Evolutionary conservation across 768 basidiomycete species (phyloP).

Genomic region (Suillus spraguei): DNA sequence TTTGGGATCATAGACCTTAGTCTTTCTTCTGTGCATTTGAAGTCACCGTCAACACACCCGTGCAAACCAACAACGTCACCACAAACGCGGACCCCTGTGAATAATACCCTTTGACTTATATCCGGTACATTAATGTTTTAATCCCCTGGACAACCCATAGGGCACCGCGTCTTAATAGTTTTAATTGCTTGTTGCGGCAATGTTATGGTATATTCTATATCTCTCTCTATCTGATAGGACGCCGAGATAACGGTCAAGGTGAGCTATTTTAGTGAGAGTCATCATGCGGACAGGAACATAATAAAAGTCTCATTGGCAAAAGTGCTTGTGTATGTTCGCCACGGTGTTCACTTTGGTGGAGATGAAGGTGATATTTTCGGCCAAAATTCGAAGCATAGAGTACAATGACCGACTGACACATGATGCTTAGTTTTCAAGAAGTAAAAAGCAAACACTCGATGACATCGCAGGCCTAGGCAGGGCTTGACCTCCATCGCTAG

Average conservation of each 20-base stretch:
- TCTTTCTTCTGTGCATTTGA: too few species aligned
- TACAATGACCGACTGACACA: background rate
- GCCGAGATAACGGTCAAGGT: background rate
- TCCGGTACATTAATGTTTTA: too few species aligned
- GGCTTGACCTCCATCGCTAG: background rate
- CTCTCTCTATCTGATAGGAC: background rate
- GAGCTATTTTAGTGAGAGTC: background rate
- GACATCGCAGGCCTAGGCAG: background rate
- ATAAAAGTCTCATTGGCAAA: background rate
- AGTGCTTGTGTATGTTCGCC: background rate
- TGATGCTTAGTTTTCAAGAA: background rate
- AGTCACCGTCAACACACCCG: too few species aligned
- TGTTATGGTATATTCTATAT: too few species aligned
- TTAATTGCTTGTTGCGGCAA: too few species aligned
- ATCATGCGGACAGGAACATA: background rate
- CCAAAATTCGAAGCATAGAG: background rate
- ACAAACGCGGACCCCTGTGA: too few species aligned
- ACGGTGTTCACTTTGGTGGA: background rate
- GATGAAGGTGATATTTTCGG: background rate
- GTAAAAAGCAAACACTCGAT: background rate
- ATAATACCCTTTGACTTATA: too few species aligned
- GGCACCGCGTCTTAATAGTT: too few species aligned
- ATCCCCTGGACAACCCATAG: too few species aligned
- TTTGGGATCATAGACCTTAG: too few species aligned
- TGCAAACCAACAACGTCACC: too few species aligned